Evolutionary conservation across 2,329 filamentous ascomycete genomes (phyloP), one percentile per base, ranked within the genome.

Genomic region (Hypoxylon sp.): DNA sequence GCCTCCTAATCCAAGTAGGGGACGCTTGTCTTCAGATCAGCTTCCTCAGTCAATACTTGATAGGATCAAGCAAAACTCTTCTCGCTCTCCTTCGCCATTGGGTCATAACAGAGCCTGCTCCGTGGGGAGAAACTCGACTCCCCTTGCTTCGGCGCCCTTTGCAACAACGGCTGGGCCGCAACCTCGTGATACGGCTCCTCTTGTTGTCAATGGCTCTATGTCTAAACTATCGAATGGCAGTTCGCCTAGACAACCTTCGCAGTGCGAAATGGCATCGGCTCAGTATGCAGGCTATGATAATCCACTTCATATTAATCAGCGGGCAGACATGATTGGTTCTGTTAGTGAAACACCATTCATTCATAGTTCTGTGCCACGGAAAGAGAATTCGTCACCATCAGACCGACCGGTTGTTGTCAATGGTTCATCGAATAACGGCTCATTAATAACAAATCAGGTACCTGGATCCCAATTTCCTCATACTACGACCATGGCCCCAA

Each of bases 31-130:
- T 0, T 84, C 84, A 1, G 86, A 87, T 46, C 83, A 87, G 65
- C 75, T 84, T 3, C 83, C 85, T 0, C 85, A 86, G 71, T 81
- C 82, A 9, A 81, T 87, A 23, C 77, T 87, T 5, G 85, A 87
- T 57, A 80, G 84, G 39, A 86, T 87, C 75, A 81, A 81, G 69
- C 80, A 84, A 37, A 82, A 82, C 1, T 87, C 85, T 1, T 87
- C 85, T 1, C 81, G 85, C 12, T 88, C 86, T 4, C 86, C 85
- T 11, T 88, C 86, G 2, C 85, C 86, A 0, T 75, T 86, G 1
- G 83, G 85, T 2, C 85, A 86, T 62, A 75, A 78, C 45, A 81
- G 84, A 50, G 79, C 81, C 1, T 79, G 81, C 30, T 82, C 83
- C 0, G 71, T 78, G 0, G 81, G 79, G 3, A 80, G 77, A 21